Percentiles rank a stretch among this genome's conserved stretches.
Conservation (phyloP, 1,284 basidiomycete species). For the Ustilago nuda region DNA sequence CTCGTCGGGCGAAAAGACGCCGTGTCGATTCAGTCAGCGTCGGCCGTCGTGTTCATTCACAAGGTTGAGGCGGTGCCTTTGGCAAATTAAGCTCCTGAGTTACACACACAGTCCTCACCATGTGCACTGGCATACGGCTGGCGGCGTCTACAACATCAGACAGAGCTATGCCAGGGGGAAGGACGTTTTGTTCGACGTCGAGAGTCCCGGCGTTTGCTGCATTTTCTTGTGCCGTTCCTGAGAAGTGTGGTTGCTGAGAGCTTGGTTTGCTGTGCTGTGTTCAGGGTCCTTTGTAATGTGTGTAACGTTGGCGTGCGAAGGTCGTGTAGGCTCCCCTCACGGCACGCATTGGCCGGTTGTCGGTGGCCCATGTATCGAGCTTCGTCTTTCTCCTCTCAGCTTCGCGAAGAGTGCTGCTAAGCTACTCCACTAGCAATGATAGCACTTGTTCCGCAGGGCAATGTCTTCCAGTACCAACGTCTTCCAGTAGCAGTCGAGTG, state of each 20-base stretch:
- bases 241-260: no score
- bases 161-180: background rate
- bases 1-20: no score
- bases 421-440: no score
- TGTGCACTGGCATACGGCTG: background rate
- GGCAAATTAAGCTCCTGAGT: background rate
- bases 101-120: background rate
- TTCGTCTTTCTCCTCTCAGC: background rate
- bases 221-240: no score
- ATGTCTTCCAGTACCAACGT: background rate
- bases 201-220: background rate
- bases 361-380: background rate
- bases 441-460: no score
- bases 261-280: background rate
- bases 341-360: slow-evolving; percentile 1
- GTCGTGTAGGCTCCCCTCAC: background rate
- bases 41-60: background rate
- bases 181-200: background rate
- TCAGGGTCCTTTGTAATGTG: background rate
- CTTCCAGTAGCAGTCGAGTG: background rate
- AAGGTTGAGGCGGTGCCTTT: background rate
- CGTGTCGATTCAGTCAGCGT: no score
- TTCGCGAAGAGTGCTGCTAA: no score
- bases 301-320: background rate
- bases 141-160: background rate